Percentiles rank a stretch among this genome's conserved stretches.
Evolutionary conservation across 208 protist species (phyloP).

Genomic region (Trichomonas vaginalis): DNA sequence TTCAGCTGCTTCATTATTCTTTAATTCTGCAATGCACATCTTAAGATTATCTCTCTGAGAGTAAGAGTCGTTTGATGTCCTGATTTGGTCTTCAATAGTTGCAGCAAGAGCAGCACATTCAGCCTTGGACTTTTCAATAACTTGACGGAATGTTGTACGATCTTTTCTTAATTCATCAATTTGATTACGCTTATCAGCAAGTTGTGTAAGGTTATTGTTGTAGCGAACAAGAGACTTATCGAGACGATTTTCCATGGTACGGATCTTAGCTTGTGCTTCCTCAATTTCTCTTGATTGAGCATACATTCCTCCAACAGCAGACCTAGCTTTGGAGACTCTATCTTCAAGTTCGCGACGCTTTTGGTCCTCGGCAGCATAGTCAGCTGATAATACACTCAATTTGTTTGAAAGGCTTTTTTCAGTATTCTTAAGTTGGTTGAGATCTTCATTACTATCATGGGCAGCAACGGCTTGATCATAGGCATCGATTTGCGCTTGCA

Average conservation of each 20-base stretch:
- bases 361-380: neutral
- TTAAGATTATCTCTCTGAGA: neutral
- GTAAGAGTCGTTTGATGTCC: neutral
- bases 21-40: neutral
- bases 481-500: neutral
- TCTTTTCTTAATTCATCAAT: conserved; percentile 5
- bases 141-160: neutral
- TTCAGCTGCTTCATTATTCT: neutral
- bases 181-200: neutral
- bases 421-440: neutral
- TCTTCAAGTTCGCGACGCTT: neutral
- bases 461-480: neutral
- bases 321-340: neutral
- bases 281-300: neutral
- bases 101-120: neutral
- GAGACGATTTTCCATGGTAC: neutral
- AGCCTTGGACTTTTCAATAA: neutral
- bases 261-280: neutral
- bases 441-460: neutral
- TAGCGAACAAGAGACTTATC: neutral
- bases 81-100: neutral
- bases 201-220: neutral
- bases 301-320: neutral
- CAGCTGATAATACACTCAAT: neutral
- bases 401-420: neutral